Evolutionary conservation across 257 asterid species (phyloP).

Genomic region (Solanum sitiens): DNA sequence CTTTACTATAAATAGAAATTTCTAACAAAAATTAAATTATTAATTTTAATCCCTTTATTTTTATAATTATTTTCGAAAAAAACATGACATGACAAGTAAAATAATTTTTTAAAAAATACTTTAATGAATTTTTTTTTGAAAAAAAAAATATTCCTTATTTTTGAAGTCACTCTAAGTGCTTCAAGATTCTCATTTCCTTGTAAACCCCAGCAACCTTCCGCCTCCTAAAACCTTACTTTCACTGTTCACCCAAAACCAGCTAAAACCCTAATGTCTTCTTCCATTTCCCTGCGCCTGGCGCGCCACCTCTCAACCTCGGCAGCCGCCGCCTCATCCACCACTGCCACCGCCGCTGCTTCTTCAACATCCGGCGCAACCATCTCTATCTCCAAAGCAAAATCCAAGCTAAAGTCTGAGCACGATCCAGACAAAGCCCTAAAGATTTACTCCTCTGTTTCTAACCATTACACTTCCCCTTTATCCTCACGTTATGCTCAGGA

Average conservation of each 20-base stretch:
- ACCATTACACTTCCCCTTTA: conserved; percentile 26
- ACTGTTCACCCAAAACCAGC: conserved; percentile 4
- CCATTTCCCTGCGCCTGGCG: conserved; percentile 34
- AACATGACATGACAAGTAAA: no score
- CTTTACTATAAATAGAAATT: no score
- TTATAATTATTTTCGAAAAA: no score
- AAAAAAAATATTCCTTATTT: no score
- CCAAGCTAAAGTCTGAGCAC: conserved; percentile 24
- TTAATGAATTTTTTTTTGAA: no score
- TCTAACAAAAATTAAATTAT: no score
- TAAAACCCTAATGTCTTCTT: conserved; percentile 16
- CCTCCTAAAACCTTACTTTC: not conserved
- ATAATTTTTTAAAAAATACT: no score
- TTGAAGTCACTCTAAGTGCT: not conserved
- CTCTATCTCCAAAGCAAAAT: conserved; percentile 45
- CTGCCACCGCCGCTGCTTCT: not conserved
- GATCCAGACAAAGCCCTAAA: conserved; percentile 71
- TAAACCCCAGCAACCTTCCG: not conserved
- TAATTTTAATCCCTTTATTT: no score
- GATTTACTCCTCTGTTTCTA: conserved; percentile 51
- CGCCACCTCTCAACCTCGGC: conserved; percentile 52
- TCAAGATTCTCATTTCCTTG: not conserved
- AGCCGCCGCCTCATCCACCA: conserved; percentile 7
- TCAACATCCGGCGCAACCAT: conserved; percentile 4
- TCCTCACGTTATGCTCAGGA: conserved; percentile 66